Evolutionary conservation across 495 filamentous ascomycete genomes (phyloP), one percentile per base, ranked within the genome.

Genomic region (Neurospora sp.): DNA sequence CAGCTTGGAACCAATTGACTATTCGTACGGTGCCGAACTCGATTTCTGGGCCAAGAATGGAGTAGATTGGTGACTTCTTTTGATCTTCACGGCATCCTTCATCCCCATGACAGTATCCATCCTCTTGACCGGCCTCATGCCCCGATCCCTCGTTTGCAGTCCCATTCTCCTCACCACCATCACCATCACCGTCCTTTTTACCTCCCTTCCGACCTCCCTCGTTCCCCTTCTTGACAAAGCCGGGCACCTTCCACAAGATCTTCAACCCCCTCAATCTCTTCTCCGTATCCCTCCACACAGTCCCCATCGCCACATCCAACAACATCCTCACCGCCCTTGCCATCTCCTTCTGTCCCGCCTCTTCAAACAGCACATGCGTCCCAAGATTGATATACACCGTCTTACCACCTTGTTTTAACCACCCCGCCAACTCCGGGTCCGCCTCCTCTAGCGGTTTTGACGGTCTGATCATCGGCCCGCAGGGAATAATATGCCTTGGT

Each of bases 391-490:
- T 72, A 20, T 84, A 77, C 8, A 85, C 77, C 5, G 83, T 85
- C 41, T 79, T 80, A 0, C 75, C 77, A 39, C 46, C 46, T 53
- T 71, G 65, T 0, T 53, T 44, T 12, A 86, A 76, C 83, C 83
- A 86, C 8, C 14, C 40, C 0, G 74, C 78, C 44, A 86, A 74
- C 6, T 77, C 78, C 1, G 82, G 77, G 22, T 81, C 77, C 3
- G 68, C 73, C 12, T 80, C 75, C 35, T 74, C 48, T 0, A 88
- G 74, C 0, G 82, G 73, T 6, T 75, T 71, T 11, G 78, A 75
- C 2, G 81, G 78, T 0, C 85, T 81, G 5, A 87, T 74, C 46
- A 89, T 88, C 0, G 86, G 86, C 0, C 87, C 87, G 69, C 85
- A 87, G 31, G 82, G 78, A 9, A 85, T 71, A 44, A 88, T 82